phyloP scores from a whole-genome alignment of 2,329 filamentous ascomycete species.

The Penicillium sp. region DNA sequence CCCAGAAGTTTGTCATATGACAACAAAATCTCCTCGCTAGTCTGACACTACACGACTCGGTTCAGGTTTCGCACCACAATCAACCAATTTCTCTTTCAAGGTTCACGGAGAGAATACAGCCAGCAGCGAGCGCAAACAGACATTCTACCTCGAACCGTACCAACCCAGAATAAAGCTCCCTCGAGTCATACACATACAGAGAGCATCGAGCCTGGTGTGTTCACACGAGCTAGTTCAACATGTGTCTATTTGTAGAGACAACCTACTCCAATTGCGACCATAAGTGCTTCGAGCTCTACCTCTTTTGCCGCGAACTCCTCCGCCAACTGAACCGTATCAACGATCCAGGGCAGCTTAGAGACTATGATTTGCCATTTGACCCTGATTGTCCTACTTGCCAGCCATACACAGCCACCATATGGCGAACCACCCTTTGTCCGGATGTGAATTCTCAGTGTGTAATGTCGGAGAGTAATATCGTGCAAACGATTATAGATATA shows the following conservation, averaged over 20 bases:
- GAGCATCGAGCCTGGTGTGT: background rate
- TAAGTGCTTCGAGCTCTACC: conserved; percentile 17
- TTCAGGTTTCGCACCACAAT: background rate
- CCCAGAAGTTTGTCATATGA: too few relatives aligned
- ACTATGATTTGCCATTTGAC: conserved; percentile 10
- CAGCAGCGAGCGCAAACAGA: background rate
- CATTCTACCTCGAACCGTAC: background rate
- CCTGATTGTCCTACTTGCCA: conserved; percentile 8
- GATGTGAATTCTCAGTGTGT: background rate
- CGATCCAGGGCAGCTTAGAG: conserved; percentile 20
- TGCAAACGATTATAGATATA: conserved; percentile 11
- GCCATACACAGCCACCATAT: background rate
- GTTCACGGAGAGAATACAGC: background rate
- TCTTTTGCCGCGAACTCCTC: conserved; percentile 25
- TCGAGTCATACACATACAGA: background rate
- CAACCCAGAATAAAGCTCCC: background rate
- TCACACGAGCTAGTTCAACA: conserved; percentile 6
- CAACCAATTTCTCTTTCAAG: background rate
- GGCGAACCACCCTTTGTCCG: background rate
- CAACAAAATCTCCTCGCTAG: background rate
- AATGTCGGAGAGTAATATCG: conserved; percentile 9
- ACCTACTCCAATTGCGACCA: conserved; percentile 28
- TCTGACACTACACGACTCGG: background rate
- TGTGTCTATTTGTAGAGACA: conserved; percentile 30
- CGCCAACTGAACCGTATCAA: conserved; percentile 33